Base-by-base conservation (phyloP, 1,139 yeast species). In the Arxiozyma slooffiae region DNA sequence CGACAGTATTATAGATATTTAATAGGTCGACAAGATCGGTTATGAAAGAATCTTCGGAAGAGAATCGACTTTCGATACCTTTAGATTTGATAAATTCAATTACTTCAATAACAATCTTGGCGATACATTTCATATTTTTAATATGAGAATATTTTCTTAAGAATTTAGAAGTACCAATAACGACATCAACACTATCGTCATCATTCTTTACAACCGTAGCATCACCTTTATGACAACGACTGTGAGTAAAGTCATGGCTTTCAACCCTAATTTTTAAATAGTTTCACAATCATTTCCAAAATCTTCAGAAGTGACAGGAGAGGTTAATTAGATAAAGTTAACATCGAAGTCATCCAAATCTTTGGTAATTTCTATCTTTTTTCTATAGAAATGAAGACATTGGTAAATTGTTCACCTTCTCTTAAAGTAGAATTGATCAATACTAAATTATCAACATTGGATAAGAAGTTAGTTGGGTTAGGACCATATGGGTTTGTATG, bases 321-420 rank as follows among this genome's bases (percentile, higher is more conserved):
- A 89, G 37, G 97, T 90, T 67, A 92, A 78, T 73, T 92, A 97
- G 60, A 92, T 92, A 74, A 92, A 92, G 72, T 92, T 97, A 49
- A 89, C 97, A 60, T 97, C 98, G 66, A 92, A 92, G 65, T 90
- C 97, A 69, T 90, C 97, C 57, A 92, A 76, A 18, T 97, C 97
- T 76, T 85, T 89, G 63, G 98, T 97, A 58, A 92, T 92, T 71
- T 90, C 97, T 58, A 92, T 90, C 76, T 92, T 92, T 87, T 92
- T 68, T 86, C 97, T 45, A 97, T 89, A 61, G 81, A 75, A 74
- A 92, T 92, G 71, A 90, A 90, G 9, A 97, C 96, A 67, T 90
- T 92, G 65, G 97, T 97, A 68, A 92, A 92, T 70, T 92, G 98
- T 73, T 92, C 98, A 69, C 98, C 97, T 72, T 92, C 98, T 77